Evolutionary conservation across 164 flowering plant genomes (phyloP).

Genomic region (Cinnamomum chago): DNA sequence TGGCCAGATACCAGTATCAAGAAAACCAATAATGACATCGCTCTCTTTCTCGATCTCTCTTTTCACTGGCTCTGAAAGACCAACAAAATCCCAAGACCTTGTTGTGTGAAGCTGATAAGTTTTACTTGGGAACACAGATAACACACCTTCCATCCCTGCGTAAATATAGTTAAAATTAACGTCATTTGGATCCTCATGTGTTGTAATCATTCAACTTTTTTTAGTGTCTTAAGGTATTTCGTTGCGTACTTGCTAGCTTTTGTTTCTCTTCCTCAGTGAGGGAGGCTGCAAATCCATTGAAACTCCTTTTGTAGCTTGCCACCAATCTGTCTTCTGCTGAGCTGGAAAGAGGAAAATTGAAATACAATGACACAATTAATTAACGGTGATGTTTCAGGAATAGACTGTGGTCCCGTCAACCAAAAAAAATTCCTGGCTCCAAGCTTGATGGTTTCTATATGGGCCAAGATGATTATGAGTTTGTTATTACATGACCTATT

Average conservation of each 20-base stretch:
- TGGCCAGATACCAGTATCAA: too few relatives aligned
- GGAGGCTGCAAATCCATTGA: slow-evolving; percentile 46
- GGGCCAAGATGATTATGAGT: too few relatives aligned
- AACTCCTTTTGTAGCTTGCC: slow-evolving; percentile 43
- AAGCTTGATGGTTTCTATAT: too few relatives aligned
- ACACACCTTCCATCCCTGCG: slow-evolving; percentile 41
- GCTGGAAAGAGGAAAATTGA: not conserved
- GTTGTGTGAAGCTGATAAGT: slow-evolving; percentile 41
- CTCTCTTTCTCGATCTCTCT: slow-evolving; percentile 31
- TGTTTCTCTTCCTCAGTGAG: slow-evolving; percentile 29
- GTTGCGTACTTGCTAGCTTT: slow-evolving; percentile 1
- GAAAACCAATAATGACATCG: slow-evolving; percentile 45
- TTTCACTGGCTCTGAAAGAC: slow-evolving; percentile 22
- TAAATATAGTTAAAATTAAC: not conserved
- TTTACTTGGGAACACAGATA: slow-evolving; percentile 36
- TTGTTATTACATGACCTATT: too few relatives aligned
- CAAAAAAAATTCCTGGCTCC: too few relatives aligned
- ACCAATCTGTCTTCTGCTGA: slow-evolving; percentile 21
- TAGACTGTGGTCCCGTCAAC: too few relatives aligned
- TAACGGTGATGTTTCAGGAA: too few relatives aligned
- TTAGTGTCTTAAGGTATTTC: too few relatives aligned
- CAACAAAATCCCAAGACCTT: slow-evolving; percentile 58
- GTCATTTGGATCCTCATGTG: too few relatives aligned
- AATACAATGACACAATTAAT: too few relatives aligned
- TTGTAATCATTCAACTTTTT: too few relatives aligned